Base-by-base conservation (phyloP, 2,329 filamentous ascomycete species). In the Fusarium decemcellulare region DNA sequence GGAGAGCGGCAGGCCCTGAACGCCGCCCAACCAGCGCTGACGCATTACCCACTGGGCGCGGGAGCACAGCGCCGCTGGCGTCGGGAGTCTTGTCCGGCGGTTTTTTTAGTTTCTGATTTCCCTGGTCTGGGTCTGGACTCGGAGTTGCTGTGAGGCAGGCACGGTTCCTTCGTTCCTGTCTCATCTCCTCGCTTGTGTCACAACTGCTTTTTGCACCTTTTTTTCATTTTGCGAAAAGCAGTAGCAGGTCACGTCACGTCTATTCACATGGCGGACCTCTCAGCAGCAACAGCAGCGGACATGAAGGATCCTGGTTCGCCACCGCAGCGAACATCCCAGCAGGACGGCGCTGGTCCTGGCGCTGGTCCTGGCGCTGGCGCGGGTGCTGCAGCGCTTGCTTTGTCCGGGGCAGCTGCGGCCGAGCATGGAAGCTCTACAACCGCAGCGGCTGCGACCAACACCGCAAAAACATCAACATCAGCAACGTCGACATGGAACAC, bases 401-500 rank as follows among this genome's bases (percentile, higher is more conserved):
- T 74, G 58, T 51, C 68, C 68, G 67, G 67, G 57, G 59, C 68
- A 70, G 50, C 64, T 68, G 48, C 68, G 15, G 12, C 68, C 64
- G 68, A 61, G 37, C 64, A 71, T 23, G 52, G 44, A 60, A 59
- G 27, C 43, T 44, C 51, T 34, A 63, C 14, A 27, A 52, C 60
- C 23, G 55, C 48, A 16, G 30, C 56, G 6, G 10, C 34, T 37
- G n/a, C 42, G 15, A 18, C 9, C 23, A 16, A 10, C 42, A 18
- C 14, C 5, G 32, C 9, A 34, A 12, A 34, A 34, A 42, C n/a
- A 30, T 6, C 56, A 23, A 15, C 23, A 51, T 29, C 47, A 23
- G 12, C 59, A 52, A 12, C 47, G 12, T 34, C 40, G 12, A 51
- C 66, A 80, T 95, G 93, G 92, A 97, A 97, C 79, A 95, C 93